phyloP scores from a whole-genome alignment of 495 filamentous ascomycete species.

The Aspergillus baeticus region DNA sequence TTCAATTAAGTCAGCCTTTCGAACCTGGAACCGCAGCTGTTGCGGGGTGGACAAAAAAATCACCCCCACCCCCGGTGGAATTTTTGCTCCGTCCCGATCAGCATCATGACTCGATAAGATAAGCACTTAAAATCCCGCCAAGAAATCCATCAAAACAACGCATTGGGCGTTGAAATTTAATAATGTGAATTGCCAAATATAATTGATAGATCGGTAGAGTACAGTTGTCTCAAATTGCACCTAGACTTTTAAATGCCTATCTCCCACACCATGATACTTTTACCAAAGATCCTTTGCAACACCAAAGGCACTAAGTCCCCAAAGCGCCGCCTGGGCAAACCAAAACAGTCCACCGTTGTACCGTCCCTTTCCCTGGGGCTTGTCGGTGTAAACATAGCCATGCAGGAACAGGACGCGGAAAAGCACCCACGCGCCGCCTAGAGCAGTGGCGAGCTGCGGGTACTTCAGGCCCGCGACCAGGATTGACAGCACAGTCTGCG shows the following conservation, averaged over 20 bases:
- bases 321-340: constrained; percentile 44
- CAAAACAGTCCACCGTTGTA: constrained; percentile 35
- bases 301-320: constrained; percentile 45
- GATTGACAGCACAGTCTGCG: constrained; percentile 54
- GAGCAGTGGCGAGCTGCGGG: constrained; percentile 49
- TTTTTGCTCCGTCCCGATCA: constrained; percentile 7
- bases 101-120: neutral
- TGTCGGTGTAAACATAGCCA: constrained; percentile 57
- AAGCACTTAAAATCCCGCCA: neutral
- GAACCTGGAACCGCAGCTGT: too few relatives aligned
- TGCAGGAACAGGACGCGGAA: constrained; percentile 53
- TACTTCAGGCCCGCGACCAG: constrained; percentile 59
- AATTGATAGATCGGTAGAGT: neutral
- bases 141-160: neutral
- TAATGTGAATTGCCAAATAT: neutral
- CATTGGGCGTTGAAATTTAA: neutral
- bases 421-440: constrained; percentile 58
- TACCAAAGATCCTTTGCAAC: constrained; percentile 35
- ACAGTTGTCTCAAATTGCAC: too few relatives aligned
- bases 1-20: too few relatives aligned
- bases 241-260: too few relatives aligned
- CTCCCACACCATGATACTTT: too few relatives aligned
- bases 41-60: constrained; percentile 15
- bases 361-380: constrained; percentile 49
- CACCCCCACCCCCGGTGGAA: constrained; percentile 2